phyloP scores from a whole-genome alignment of 768 basidiomycete species.

The Bullera alba region DNA sequence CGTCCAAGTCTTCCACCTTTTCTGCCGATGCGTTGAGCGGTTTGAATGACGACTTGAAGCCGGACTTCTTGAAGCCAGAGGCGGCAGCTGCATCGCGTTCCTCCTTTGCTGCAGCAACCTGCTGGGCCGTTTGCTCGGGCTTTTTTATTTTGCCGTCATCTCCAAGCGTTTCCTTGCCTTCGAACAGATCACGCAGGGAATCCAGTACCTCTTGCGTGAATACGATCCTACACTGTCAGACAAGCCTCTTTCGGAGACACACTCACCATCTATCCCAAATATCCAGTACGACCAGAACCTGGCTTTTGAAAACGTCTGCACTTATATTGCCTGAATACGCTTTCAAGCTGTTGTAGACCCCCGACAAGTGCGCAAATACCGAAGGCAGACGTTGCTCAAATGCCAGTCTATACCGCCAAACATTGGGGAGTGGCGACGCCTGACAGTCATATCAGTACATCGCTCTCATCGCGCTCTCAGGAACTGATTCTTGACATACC shows the following conservation, averaged over 20 bases:
- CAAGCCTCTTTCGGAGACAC: neutral
- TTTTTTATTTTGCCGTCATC: neutral
- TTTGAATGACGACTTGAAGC: slow-evolving; percentile 43
- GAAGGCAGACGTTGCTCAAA: slow-evolving; percentile 85
- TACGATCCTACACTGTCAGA: slow-evolving; percentile 58
- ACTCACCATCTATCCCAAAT: slow-evolving; percentile 86
- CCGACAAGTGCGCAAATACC: slow-evolving; percentile 91
- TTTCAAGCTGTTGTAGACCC: slow-evolving; percentile 67
- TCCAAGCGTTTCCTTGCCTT: slow-evolving; percentile 45
- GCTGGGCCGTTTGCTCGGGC: neutral
- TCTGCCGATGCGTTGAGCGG: slow-evolving; percentile 5
- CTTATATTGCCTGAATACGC: slow-evolving; percentile 91
- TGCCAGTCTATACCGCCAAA: slow-evolving; percentile 94
- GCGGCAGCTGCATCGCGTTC: slow-evolving; percentile 18
- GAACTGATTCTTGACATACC: slow-evolving; percentile 15
- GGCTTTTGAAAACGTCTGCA: slow-evolving; percentile 90
- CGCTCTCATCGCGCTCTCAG: neutral
- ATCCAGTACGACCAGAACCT: slow-evolving; percentile 80
- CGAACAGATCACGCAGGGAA: slow-evolving; percentile 65
- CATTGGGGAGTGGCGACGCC: slow-evolving; percentile 83
- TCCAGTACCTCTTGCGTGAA: slow-evolving; percentile 80
- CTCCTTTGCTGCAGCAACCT: slow-evolving; percentile 39
- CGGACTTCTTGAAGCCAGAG: slow-evolving; percentile 39
- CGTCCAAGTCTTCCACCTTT: slow-evolving; percentile 6
- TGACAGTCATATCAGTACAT: neutral